Base-by-base conservation (phyloP, 2,329 filamentous ascomycete species). In the Colletotrichum liriopes region DNA sequence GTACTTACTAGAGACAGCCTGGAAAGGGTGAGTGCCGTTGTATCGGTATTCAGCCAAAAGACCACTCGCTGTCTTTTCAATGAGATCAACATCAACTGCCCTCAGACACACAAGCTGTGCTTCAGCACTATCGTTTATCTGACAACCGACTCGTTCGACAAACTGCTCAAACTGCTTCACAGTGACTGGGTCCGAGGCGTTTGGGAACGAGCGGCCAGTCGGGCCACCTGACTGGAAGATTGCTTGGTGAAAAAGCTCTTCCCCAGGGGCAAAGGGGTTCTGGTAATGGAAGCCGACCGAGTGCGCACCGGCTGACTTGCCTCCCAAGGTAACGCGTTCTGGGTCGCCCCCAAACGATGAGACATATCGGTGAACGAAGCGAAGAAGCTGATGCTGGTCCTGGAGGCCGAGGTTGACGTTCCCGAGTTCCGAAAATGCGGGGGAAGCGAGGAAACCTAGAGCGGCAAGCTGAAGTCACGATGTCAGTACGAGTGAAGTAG, bases 321-420 rank as follows among this genome's bases (percentile, higher is more conserved):
- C 89, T 68, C 84, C 85, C 23, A 90, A 84, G 0, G 87, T 89
- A 0, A 91, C 86, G 8, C 85, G 82, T 1, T 77, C 74, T 0
- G 84, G 82, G 64, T 91, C 85, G 3, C 89, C 88, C 0, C 89
- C 88, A 65, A 91, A 91, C 2, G 82, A 77, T 2, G 78, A 74
- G 63, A 91, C 88, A 71, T 91, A 79, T 11, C 81, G 82, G 60
- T 89, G 84, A 0, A 90, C 85, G 82, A 89, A 91, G 74, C 85
- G 77, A 1, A 91, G 77, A 2, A 86, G 84, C 5, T 85, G 84
- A 18, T 84, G 82, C 74, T 89, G 87, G 70, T 90, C 88, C 3
- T 87, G 79, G 0, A 90, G 77, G 0, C 88, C 89, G 0, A 86
- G 85, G 70, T 91, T 91, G 11, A 88, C 67, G 23, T 84, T 64